phyloP scores from a whole-genome alignment of 495 filamentous ascomycete species.

The Penicillium lividum region DNA sequence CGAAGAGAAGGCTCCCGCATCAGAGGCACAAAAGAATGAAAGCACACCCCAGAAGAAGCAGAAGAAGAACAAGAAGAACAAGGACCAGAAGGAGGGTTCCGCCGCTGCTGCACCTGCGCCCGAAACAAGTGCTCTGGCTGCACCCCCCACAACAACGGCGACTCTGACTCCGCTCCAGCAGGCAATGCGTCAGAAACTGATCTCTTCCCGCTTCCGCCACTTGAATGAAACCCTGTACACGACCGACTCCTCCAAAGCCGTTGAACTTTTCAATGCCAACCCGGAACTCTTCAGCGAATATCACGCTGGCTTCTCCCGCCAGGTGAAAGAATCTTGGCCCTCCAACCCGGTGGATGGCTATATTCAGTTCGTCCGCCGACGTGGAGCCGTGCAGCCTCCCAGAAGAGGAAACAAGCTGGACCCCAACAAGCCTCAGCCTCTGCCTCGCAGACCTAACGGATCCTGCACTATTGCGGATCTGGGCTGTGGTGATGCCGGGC shows the following conservation, averaged over 20 bases:
- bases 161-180: constrained; percentile 89
- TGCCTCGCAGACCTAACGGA: constrained; percentile 55
- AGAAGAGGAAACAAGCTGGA: constrained; percentile 40
- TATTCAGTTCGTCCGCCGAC: constrained; percentile 62
- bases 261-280: constrained; percentile 72
- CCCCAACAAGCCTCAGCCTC: constrained; percentile 31
- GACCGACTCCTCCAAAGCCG: constrained; percentile 75
- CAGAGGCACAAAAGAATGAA: constrained; percentile 24
- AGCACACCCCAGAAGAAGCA: constrained; percentile 32
- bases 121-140: constrained; percentile 15
- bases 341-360: constrained; percentile 91
- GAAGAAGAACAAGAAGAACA: constrained; percentile 43
- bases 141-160: constrained; percentile 34
- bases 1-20: constrained; percentile 15
- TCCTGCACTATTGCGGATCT: constrained; percentile 80
- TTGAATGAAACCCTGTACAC: constrained; percentile 97
- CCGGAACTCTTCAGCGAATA: constrained; percentile 94
- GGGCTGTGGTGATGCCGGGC: constrained; percentile 76
- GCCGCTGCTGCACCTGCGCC: constrained; percentile 14
- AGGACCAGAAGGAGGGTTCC: constrained; percentile 33
- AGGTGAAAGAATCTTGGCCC: constrained; percentile 88
- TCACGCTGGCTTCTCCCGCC: constrained; percentile 89
- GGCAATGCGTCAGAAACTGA: constrained; percentile 88
- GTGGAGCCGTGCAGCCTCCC: constrained; percentile 47
- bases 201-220: constrained; percentile 93